Evolutionary conservation across 2,329 filamentous ascomycete genomes (phyloP).

Genomic region (Neonectria ditissima): DNA sequence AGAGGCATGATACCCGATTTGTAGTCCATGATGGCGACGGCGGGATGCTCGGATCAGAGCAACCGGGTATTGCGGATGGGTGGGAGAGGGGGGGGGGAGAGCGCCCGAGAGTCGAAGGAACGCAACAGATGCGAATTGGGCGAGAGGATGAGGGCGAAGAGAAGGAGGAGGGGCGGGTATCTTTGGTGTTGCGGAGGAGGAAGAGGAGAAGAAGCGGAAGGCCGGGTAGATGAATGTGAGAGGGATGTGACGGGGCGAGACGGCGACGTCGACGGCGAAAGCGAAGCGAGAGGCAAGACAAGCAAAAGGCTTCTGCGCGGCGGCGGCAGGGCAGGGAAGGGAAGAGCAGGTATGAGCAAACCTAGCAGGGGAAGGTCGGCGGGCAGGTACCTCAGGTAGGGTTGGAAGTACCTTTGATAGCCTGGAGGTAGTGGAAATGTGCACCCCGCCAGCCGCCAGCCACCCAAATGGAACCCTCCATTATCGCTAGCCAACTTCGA

Average conservation of each 20-base stretch:
- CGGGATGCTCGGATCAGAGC: slow-evolving; percentile 29
- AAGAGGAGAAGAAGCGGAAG: background rate
- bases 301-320: slow-evolving; percentile 11
- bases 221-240: slow-evolving; percentile 17
- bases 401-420: slow-evolving; percentile 1
- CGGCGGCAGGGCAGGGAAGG: slow-evolving; percentile 21
- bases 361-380: slow-evolving; percentile 1
- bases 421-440: slow-evolving; percentile 4
- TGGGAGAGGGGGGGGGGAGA: slow-evolving; percentile 19
- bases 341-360: background rate
- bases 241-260: background rate
- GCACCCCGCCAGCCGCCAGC: background rate
- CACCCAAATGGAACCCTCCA: too few relatives aligned
- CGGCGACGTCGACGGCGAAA: slow-evolving; percentile 3
- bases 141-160: slow-evolving; percentile 3
- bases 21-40: slow-evolving; percentile 49
- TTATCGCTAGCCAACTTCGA: background rate
- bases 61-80: slow-evolving; percentile 24
- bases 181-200: slow-evolving; percentile 22
- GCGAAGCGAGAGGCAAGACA: slow-evolving; percentile 18
- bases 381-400: background rate
- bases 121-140: slow-evolving; percentile 18
- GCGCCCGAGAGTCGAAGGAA: slow-evolving; percentile 5
- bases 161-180: slow-evolving; percentile 13
- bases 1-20: slow-evolving; percentile 62